Base-by-base conservation (phyloP, 257 asterid species). In the Cinchona pubescens region DNA sequence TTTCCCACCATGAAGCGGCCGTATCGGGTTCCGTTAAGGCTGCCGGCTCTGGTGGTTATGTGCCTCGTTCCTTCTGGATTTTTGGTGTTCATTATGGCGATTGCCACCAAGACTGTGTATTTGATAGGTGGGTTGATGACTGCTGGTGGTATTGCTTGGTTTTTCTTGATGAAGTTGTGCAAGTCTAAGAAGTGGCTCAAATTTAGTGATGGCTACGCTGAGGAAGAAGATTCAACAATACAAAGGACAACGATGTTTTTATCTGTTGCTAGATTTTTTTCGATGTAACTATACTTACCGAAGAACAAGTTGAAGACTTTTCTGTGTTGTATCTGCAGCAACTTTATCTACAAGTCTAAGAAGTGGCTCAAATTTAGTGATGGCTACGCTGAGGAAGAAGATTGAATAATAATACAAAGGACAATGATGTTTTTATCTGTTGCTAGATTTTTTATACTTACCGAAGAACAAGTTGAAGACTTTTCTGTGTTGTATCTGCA, bases 51-150 rank as follows among this genome's bases (percentile, higher is more conserved):
- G 76, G 63, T 85, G 69, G 69, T 78, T 0, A 88, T 91, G 91
- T 89, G 92, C 74, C 65, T 85, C 64, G 56, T 91, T 35, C 97
- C 97, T 0, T 76, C 93, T 12, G 89, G 62, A 0, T 89, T 91
- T 72, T 53, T 91, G 86, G 65, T 88, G 34, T 83, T 75, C 59
- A 78, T 91, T 0, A 91, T 90, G 94, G 83, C 69, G 12, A 81
- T 88, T 27, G 97, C 89, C 3, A 86, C 74, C 15, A 85, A 82
- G 77, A 77, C 76, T 19, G 96, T 91, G 76, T 82, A 71, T 69
- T 34, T 89, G 85, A 85, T 87, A 48, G 71, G 88, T 71, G 90
- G 81, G 8, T 34, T 89, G 80, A 75, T 89, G 86, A 89, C 88
- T 11, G 73, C 58, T 37, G 84, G 72, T 14, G 93, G 90, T 49